Conservation (phyloP, 306 rosid genomes). For the Cucumis cinereus region DNA sequence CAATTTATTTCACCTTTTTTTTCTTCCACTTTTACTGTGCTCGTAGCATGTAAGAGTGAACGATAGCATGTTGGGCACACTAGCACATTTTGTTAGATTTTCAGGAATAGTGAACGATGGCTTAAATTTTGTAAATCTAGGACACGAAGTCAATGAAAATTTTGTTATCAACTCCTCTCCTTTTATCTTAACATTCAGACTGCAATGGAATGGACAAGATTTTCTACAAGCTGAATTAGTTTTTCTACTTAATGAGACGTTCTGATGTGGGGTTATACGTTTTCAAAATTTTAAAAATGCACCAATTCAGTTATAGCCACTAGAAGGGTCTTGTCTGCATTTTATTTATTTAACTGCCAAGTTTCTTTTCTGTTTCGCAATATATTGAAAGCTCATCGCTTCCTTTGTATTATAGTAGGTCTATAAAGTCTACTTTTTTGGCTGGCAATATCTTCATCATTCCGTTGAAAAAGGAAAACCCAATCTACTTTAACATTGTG, state of each 20-base stretch:
- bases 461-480: neutral
- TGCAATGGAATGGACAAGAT: neutral
- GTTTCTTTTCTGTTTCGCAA: neutral
- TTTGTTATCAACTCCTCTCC: neutral
- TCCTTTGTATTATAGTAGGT: neutral
- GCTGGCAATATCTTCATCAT: neutral
- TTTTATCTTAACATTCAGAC: neutral
- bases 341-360: neutral
- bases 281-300: neutral
- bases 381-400: neutral
- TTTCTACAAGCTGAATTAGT: neutral
- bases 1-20: neutral
- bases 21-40: neutral
- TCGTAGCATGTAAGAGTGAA: neutral
- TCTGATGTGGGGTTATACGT: neutral
- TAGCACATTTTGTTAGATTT: neutral
- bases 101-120: neutral
- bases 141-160: neutral
- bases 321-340: neutral
- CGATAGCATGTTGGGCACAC: neutral
- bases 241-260: neutral
- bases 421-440: neutral
- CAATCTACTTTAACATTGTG: neutral
- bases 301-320: neutral
- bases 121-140: neutral